phyloP scores from a whole-genome alignment of 805 yeast species.

The Henningerozyma blattae region DNA sequence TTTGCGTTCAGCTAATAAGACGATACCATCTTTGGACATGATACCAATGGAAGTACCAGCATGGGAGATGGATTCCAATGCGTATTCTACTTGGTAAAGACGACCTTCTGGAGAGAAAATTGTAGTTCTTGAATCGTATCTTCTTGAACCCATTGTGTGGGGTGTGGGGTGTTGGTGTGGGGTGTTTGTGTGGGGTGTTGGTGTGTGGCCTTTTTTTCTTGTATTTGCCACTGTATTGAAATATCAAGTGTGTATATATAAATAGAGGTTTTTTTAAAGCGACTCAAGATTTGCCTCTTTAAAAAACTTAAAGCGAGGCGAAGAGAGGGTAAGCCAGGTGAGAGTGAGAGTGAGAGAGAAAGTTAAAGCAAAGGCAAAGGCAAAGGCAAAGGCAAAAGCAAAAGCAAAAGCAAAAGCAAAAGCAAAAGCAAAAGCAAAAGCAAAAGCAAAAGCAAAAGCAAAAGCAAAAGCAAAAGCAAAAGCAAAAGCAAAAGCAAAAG shows the following conservation, averaged over 20 bases:
- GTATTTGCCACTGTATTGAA: too few species aligned
- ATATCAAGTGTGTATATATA: not conserved
- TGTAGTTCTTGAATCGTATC: conserved; percentile 98
- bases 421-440: too few species aligned
- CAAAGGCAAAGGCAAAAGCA: too few species aligned
- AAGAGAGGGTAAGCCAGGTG: too few species aligned
- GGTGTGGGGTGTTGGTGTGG: conserved; percentile 5
- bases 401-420: too few species aligned
- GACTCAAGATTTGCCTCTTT: too few species aligned
- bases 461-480: too few species aligned
- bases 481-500: too few species aligned
- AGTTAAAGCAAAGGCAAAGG: not conserved
- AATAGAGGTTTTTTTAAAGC: not conserved
- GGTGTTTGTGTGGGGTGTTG: too few species aligned
- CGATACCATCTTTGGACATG: conserved; percentile 78
- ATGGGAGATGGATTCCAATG: conserved; percentile 93
- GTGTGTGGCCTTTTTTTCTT: too few species aligned
- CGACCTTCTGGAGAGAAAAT: conserved; percentile 98
- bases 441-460: too few species aligned
- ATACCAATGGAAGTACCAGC: conserved; percentile 97
- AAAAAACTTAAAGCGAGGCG: too few species aligned
- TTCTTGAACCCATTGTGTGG: conserved; percentile 68
- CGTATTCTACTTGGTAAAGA: conserved; percentile 92
- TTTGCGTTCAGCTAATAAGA: conserved; percentile 92
- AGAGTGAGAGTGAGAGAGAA: not conserved